A percentile compares a stretch with the other conserved stretches of the same genome.
Conservation (phyloP, 768 basidiomycete species). For the Lentinula detonsa region DNA sequence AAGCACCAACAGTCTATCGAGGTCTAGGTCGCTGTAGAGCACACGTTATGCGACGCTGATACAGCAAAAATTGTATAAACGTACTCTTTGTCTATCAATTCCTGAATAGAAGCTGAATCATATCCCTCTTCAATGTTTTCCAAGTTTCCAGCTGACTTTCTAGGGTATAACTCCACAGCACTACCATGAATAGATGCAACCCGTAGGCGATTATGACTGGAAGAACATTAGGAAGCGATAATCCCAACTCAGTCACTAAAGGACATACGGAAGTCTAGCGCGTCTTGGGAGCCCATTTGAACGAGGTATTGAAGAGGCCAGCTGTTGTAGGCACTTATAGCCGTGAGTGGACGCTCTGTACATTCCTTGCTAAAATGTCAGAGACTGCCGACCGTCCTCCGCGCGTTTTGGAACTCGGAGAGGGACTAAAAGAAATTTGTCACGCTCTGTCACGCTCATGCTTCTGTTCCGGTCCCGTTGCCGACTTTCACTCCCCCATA, state of each 20-base stretch:
- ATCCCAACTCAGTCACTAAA: neutral
- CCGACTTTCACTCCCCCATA: neutral
- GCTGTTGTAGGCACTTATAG: neutral
- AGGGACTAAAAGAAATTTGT: neutral
- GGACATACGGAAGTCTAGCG: neutral
- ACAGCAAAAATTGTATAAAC: neutral
- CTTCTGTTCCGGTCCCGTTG: neutral
- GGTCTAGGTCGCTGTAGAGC: neutral
- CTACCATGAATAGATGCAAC: neutral
- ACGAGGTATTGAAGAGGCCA: neutral
- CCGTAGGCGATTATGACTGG: neutral
- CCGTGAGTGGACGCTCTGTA: neutral
- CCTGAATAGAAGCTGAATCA: neutral
- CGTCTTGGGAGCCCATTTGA: neutral
- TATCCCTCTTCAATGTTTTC: neutral
- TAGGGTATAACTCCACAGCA: neutral
- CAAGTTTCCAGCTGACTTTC: neutral
- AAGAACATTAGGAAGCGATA: neutral
- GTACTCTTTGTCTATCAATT: conserved; percentile 1
- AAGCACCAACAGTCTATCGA: neutral
- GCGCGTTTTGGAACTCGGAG: neutral
- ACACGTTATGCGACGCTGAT: neutral
- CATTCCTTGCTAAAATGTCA: neutral
- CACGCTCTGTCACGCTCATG: neutral
- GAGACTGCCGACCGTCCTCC: neutral